phyloP scores from a whole-genome alignment of 306 rosid genomes.

The Cucurbita maxima region DNA sequence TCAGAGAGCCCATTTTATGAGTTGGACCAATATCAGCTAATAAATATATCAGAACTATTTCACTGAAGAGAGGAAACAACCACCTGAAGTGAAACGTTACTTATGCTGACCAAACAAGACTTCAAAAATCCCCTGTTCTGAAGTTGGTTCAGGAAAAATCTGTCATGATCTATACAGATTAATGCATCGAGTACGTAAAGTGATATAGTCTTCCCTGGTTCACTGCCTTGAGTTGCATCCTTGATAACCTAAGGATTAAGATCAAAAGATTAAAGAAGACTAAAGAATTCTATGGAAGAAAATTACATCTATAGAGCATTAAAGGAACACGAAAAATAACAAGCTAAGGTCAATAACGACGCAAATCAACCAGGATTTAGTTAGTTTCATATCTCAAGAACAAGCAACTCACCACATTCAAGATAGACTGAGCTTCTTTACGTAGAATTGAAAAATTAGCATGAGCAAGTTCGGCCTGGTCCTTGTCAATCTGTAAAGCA shows the following conservation, averaged over 20 bases:
- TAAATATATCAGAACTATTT: not conserved
- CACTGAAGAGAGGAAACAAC: conserved; percentile 7
- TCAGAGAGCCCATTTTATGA: not conserved
- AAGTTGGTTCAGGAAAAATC: conserved; percentile 70
- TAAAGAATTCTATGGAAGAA: not conserved
- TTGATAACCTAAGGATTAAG: conserved; percentile 49
- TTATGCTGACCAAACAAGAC: conserved; percentile 62
- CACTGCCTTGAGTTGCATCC: conserved; percentile 89
- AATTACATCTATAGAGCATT: not conserved
- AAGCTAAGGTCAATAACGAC: not conserved
- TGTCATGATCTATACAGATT: conserved; percentile 77
- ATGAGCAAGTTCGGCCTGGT: conserved; percentile 71
- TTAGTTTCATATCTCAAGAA: not conserved
- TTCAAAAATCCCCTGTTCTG: conserved; percentile 89
- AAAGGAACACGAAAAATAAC: not conserved
- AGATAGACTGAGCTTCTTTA: conserved; percentile 74
- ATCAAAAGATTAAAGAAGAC: conserved; percentile 7
- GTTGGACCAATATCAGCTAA: not conserved
- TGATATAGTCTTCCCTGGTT: conserved; percentile 81
- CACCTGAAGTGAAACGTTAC: conserved; percentile 77
- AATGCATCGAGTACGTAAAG: conserved; percentile 78
- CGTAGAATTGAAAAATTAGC: conserved; percentile 78
- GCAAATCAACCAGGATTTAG: not conserved
- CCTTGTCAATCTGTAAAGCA: conserved; percentile 62
- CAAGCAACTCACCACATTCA: conserved; percentile 55